Percentiles rank a stretch among this genome's conserved stretches.
phyloP scores from a whole-genome alignment of 768 basidiomycete genomes.

The Mrakia blollopis region DNA sequence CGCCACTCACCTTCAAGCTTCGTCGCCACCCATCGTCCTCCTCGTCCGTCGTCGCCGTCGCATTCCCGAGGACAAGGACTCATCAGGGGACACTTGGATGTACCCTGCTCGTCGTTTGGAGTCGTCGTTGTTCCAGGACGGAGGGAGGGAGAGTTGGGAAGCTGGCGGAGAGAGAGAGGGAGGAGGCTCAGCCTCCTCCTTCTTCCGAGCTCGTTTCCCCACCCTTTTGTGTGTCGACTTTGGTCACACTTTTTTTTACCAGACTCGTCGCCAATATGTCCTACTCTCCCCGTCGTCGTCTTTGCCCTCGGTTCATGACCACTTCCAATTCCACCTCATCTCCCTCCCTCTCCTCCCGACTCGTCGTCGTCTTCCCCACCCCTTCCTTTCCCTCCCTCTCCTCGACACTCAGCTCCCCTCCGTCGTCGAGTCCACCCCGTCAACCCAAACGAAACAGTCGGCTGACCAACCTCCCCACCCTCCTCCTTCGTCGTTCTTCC shows the following conservation, averaged over 20 bases:
- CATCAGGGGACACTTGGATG: background rate
- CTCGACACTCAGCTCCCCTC: background rate
- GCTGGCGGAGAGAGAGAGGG: background rate
- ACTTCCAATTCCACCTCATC: background rate
- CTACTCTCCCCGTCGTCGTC: background rate
- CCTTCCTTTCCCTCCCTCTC: background rate
- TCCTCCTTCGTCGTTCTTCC: background rate
- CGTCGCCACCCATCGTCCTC: background rate
- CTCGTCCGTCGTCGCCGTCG: slow-evolving; percentile 1
- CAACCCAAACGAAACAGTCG: background rate
- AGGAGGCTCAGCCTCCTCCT: background rate
- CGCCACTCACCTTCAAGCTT: background rate
- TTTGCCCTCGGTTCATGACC: background rate
- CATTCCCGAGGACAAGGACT: too few species aligned
- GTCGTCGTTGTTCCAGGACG: background rate
- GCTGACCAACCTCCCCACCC: background rate
- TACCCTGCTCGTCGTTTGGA: background rate
- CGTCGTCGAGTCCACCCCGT: background rate
- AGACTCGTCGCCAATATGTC: too few species aligned
- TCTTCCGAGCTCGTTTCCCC: background rate
- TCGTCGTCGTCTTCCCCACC: background rate
- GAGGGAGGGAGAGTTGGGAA: background rate
- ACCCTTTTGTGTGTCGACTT: too few species aligned
- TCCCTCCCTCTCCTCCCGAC: background rate
- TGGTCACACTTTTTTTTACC: too few species aligned